Evolutionary conservation across 1,284 basidiomycete genomes (phyloP).

Genomic region (Afroboletus lepidellus): DNA sequence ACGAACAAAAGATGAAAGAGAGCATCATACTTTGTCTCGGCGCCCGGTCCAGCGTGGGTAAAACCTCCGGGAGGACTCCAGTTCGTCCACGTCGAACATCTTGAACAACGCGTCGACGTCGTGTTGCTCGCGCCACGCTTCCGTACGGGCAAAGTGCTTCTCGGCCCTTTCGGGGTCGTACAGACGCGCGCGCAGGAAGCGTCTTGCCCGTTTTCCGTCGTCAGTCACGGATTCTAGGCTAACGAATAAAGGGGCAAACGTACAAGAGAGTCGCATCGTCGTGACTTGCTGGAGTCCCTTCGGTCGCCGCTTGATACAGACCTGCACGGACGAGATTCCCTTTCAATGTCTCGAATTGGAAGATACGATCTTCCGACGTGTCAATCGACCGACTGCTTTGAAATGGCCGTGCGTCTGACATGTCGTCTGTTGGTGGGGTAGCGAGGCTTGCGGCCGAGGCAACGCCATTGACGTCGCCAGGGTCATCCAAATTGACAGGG

Average conservation of each 20-base stretch:
- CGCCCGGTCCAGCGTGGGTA: slow-evolving; percentile 80
- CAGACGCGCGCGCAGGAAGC: slow-evolving; percentile 71
- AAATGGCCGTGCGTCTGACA: no score
- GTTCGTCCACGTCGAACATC: slow-evolving; percentile 56
- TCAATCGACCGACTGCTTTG: background rate
- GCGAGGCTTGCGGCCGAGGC: background rate
- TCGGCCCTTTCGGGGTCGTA: slow-evolving; percentile 63
- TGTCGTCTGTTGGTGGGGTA: no score
- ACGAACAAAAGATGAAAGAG: background rate
- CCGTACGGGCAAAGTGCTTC: slow-evolving; percentile 64
- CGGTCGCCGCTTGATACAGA: slow-evolving; percentile 47
- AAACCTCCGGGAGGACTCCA: slow-evolving; percentile 57
- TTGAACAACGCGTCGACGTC: slow-evolving; percentile 61
- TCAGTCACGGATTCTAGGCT: background rate
- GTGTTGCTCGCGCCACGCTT: slow-evolving; percentile 63
- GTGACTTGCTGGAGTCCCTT: slow-evolving; percentile 45
- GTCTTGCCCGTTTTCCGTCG: slow-evolving; percentile 40
- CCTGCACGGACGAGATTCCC: slow-evolving; percentile 43
- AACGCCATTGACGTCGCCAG: background rate
- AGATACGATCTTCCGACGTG: background rate
- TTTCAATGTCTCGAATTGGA: slow-evolving; percentile 49
- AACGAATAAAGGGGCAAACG: slow-evolving; percentile 24
- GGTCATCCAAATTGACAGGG: background rate
- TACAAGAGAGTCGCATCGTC: slow-evolving; percentile 69
- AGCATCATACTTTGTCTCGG: slow-evolving; percentile 59